phyloP scores from a whole-genome alignment of 176 grass and related monocot species.

The Rhipidocladum racemiflorum region DNA sequence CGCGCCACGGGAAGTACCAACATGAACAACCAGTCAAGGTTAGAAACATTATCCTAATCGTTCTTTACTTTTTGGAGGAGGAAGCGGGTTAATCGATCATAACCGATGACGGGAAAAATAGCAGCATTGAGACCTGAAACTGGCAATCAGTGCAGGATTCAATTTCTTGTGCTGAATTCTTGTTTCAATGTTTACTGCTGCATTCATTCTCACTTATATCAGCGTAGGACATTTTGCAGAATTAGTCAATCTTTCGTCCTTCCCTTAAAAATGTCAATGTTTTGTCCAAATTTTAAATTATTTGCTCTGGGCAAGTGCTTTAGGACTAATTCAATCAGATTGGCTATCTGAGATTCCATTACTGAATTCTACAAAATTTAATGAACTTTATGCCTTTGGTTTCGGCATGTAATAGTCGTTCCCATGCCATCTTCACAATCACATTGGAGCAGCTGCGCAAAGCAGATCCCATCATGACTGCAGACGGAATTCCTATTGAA shows the following conservation, averaged over 20 bases:
- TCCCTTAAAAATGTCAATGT: not conserved
- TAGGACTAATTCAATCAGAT: conserved; percentile 7
- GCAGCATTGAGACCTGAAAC: not conserved
- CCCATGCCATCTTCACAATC: conserved; percentile 99
- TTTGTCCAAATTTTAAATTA: not conserved
- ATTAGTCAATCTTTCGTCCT: not conserved
- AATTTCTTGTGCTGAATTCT: conserved; percentile 12
- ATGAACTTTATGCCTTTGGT: conserved; percentile 47
- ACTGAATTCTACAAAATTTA: conserved; percentile 20
- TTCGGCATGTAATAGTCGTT: conserved; percentile 80
- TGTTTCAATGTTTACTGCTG: not conserved
- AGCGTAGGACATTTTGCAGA: conserved; percentile 3
- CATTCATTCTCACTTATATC: not conserved
- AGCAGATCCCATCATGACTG: conserved; percentile 58
- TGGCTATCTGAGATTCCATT: conserved; percentile 16
- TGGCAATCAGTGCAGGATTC: not conserved
- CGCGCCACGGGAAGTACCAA: conserved; percentile 95
- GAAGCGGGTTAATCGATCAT: not conserved
- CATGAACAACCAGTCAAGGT: conserved; percentile 99
- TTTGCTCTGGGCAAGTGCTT: conserved; percentile 1
- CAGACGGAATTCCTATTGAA: conserved; percentile 70
- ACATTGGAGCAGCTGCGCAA: conserved; percentile 99
- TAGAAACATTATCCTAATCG: conserved; percentile 4
- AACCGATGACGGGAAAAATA: not conserved
- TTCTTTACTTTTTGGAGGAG: not conserved